Base-by-base conservation (phyloP, 2,329 filamentous ascomycete species). In the Colletotrichum tanaceti region DNA sequence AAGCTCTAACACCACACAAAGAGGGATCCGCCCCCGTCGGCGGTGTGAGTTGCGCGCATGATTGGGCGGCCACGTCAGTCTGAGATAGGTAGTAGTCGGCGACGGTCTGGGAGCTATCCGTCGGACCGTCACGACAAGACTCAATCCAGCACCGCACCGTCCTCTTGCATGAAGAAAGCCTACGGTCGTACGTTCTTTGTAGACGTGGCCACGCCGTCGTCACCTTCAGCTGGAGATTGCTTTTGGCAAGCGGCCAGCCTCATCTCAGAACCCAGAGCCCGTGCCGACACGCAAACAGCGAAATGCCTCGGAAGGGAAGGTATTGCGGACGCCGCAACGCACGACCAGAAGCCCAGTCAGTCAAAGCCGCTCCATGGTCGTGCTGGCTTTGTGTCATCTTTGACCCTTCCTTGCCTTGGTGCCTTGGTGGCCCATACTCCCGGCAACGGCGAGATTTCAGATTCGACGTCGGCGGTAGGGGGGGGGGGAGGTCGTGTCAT, bases 1-100 rank as follows among this genome's bases (percentile, higher is more conserved):
- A 63, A 58, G 52, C 59, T 63, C 46, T 41, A 53, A 58, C 52
- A 67, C 59, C 50, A 52, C 52, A n/a, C 4, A 39, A 53, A 22
- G 41, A 57, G 43, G 16, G 52, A n/a, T 16, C 44, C n/a, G n/a
- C n/a, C n/a, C n/a, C 38, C 39, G 35, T 38, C 64, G 14, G 35
- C 57, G 52, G 57, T 46, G 58, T 57, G 43, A 50, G 32, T 50
- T 49, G 58, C 44, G 58, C 43, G 58, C 35, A 61, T 55, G 41
- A 53, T 47, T 68, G 60, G 53, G 22, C 49, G 47, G 43, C 54
- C 39, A 39, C 39, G 18, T 47, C 13, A 38, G 49, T 44, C 54
- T 59, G 54, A 65, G 35, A 18, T 24, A 4, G 24, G 24, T 54
- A 18, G 44, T 28, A 35, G 20, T 32, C 18, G 49, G 62, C 24